A percentile compares a stretch with the other conserved stretches of the same genome.
These are phyloP conservation scores for Hyparrhenia diplandra DNA, from an alignment of 176 grass and related monocot genomes.

Conservation along the genomic window DNA sequence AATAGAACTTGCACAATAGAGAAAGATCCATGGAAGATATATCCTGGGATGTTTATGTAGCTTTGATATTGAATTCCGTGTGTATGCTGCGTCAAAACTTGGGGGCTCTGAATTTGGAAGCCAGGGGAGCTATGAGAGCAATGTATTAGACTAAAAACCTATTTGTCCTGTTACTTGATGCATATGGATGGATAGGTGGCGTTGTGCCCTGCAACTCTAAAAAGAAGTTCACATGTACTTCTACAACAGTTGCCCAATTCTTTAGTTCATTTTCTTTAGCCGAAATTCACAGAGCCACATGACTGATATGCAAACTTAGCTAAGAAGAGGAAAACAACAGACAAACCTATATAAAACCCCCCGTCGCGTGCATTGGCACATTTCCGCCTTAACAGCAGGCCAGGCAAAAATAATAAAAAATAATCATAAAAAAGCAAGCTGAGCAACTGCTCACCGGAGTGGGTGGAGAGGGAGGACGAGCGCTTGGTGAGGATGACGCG, in stretches of 20 bases:
- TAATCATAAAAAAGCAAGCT: not conserved
- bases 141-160: not conserved
- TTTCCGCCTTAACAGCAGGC: not conserved
- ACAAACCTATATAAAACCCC: not conserved
- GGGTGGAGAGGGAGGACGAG: constrained; percentile 54
- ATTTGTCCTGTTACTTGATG: not conserved
- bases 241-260: not conserved
- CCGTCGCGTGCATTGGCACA: not conserved
- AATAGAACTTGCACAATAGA: too few species aligned
- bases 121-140: not conserved
- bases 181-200: not conserved
- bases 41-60: too few species aligned
- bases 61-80: not conserved
- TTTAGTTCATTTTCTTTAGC: not conserved
- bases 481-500: constrained; percentile 76
- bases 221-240: not conserved
- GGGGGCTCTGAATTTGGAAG: not conserved
- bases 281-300: not conserved
- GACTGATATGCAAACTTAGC: not conserved
- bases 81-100: not conserved
- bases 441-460: constrained; percentile 41
- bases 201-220: not conserved
- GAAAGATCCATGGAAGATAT: too few species aligned
- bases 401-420: not conserved
- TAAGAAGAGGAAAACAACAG: not conserved